phyloP scores from a whole-genome alignment of 495 filamentous ascomycete species.

The Tricharina praecox region DNA sequence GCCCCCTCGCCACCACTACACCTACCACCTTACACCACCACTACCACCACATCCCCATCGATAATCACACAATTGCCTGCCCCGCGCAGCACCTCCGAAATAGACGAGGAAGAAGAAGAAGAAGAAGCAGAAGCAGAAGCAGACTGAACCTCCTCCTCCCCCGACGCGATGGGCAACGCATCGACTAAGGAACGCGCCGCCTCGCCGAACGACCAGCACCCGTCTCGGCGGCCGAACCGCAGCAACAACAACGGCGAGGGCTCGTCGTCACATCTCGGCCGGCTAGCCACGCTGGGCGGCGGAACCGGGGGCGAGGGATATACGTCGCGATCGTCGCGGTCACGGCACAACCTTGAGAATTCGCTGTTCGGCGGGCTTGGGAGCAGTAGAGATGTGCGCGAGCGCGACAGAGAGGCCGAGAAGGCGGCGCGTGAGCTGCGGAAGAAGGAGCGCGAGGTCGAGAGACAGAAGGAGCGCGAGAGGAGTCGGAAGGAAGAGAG shows the following conservation, averaged over 20 bases:
- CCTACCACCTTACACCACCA: no score
- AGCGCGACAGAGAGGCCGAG: constrained; percentile 44
- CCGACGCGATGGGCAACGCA: constrained; percentile 24
- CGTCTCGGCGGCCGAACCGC: constrained; percentile 16
- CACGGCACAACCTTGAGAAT: constrained; percentile 21
- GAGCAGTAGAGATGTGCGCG: constrained; percentile 17
- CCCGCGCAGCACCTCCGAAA: no score
- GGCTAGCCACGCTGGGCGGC: constrained; percentile 10
- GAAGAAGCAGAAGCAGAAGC: no score
- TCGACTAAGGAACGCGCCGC: constrained; percentile 26
- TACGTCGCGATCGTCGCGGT: constrained; percentile 15
- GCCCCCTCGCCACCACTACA: no score
- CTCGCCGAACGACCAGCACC: constrained; percentile 17
- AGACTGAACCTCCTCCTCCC: no score
- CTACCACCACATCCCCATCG: no score
- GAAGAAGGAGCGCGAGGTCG: constrained; percentile 65
- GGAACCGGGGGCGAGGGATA: constrained; percentile 13
- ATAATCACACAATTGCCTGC: no score
- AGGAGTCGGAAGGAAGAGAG: constrained; percentile 84
- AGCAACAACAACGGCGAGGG: constrained; percentile 21
- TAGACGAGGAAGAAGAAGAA: no score
- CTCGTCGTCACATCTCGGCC: constrained; percentile 18
- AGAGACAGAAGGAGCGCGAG: constrained; percentile 65
- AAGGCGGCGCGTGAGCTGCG: constrained; percentile 82
- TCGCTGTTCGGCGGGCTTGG: constrained; percentile 22